Evolutionary conservation across 176 grass and related monocot species (phyloP), one percentile per base, ranked within the genome.

Genomic region (Triticum dicoccoides): DNA sequence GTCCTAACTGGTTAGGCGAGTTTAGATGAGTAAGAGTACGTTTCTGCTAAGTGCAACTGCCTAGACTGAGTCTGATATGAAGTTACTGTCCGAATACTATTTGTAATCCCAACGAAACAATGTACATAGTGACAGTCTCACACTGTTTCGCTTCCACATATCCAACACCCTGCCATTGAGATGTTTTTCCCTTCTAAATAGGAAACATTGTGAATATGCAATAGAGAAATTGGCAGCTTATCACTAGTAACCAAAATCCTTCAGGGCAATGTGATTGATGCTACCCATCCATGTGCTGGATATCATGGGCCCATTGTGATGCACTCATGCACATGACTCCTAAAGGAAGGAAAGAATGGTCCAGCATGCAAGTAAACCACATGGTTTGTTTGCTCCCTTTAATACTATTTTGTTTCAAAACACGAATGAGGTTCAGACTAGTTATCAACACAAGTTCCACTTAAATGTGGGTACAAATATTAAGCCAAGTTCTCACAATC

Each of bases 401-500:
- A 23, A 29, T n/a, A 73, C 17, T 21, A 21, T 5, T 29, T 66
- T 37, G 13, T 81, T 25, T 76, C n/a, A 54, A 33, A 63, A 66
- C 10, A 84, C 11, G 2, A 65, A 15, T 59, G 73, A 70, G 18
- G 8, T 11, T 70, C 33, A 64, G 24, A 84, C 5, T 65, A 65
- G 10, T 42, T 20, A 42, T 15, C 30, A 37, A 20, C 66, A 71
- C 17, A 56, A 58, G 37, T 77, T 61, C 74, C 37, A 83, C 58
- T 66, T 8, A 65, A 69, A 27, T 68, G 3, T 42, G 47, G 34
- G 10, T 17, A 25, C 21, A 34, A 85, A 25, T 21, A 32, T 44
- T 83, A 84, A 62, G 25, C n/a, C 45, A 58, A 81, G 58, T 64
- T 87, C 21, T 21, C 52, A 39, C 8, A 79, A 64, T 70, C 38